Conservation (phyloP, 2,329 filamentous ascomycete species). For the Aspergillus calidoustus region DNA sequence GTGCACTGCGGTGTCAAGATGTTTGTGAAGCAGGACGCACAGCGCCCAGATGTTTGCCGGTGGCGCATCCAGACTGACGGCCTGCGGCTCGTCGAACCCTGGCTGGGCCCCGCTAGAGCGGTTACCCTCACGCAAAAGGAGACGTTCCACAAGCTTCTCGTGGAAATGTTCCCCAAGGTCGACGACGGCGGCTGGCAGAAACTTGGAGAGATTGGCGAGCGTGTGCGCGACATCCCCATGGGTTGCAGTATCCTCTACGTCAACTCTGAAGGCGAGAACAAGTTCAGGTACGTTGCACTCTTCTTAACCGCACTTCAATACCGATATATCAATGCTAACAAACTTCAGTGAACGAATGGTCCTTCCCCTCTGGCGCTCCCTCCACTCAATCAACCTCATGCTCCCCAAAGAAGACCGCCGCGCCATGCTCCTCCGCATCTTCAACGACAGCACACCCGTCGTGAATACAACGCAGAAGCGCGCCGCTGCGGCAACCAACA, state of each 20-base stretch:
- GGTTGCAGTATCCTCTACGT: slow-evolving; percentile 90
- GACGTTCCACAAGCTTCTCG: slow-evolving; percentile 79
- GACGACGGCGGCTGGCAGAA: slow-evolving; percentile 72
- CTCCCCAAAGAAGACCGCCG: slow-evolving; percentile 94
- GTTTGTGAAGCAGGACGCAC: slow-evolving; percentile 97
- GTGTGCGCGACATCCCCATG: slow-evolving; percentile 78
- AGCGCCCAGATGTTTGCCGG: slow-evolving; percentile 80
- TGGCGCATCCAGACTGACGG: slow-evolving; percentile 98
- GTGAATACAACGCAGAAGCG: slow-evolving; percentile 62
- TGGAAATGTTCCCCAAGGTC: slow-evolving; percentile 97
- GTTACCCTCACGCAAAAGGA: slow-evolving; percentile 76
- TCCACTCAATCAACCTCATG: slow-evolving; percentile 94
- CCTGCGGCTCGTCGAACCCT: slow-evolving; percentile 86
- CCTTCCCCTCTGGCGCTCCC: slow-evolving; percentile 90
- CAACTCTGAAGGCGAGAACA: slow-evolving; percentile 69
- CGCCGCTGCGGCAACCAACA: slow-evolving; percentile 17
- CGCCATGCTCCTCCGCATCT: slow-evolving; percentile 89
- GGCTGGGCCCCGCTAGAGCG: slow-evolving; percentile 78
- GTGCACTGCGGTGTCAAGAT: slow-evolving; percentile 97
- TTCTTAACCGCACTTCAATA: background rate
- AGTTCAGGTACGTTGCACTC: slow-evolving; percentile 51
- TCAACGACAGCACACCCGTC: slow-evolving; percentile 84
- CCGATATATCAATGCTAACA: slow-evolving; percentile 25
- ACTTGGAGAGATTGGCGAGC: slow-evolving; percentile 85
- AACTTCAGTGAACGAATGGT: slow-evolving; percentile 74